Evolutionary conservation across 129 eudicot species (phyloP), one percentile per base, ranked within the genome.

Genomic region (Pseudognaphalium luteoalbum): DNA sequence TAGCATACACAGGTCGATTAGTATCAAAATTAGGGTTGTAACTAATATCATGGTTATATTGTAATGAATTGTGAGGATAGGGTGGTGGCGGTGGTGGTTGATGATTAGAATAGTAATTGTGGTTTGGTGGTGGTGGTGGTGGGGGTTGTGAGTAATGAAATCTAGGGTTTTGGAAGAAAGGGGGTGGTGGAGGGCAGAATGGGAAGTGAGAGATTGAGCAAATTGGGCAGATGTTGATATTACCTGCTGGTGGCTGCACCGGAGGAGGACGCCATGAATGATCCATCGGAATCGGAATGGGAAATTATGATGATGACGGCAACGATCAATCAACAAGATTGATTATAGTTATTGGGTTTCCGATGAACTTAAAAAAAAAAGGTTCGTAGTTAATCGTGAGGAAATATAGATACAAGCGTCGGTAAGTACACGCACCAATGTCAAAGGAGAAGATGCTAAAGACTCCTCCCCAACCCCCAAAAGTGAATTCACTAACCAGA

Each of bases 161-260:
- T 32, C 81, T 83, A 80, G 87, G 85, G 90, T 83, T 78, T 78
- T 74, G 74, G 69, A 58, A 75, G 77, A 80, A 41, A 0, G 91
- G 29, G 74, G 78, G 81, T 74, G 71, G 82, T 22, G 87, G 88
- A 20, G 92, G 86, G 77, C 98, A 88, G 81, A 92, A 86, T 0
- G 98, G 98, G 85, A 88, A 92, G 88, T 92, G 98, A 1, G 85
- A 77, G 22, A 68, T 30, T 25, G 90, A 86, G 80, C 98, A 92
- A 61, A 67, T 63, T 9, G 98, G 96, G 75, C 98, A 92, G 81
- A 86, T 72, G 37, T 35, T 68, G 63, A 70, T 81, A 47, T 85
- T 88, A 83, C 82, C 88, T 29, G 80, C 81, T 73, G 76, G 73
- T 72, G 84, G 81, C 6, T 8, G 70, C 37, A 78, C 73, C 22